phyloP scores from a whole-genome alignment of 1,284 basidiomycete genomes.

The Mycosarcoma maydis region DNA sequence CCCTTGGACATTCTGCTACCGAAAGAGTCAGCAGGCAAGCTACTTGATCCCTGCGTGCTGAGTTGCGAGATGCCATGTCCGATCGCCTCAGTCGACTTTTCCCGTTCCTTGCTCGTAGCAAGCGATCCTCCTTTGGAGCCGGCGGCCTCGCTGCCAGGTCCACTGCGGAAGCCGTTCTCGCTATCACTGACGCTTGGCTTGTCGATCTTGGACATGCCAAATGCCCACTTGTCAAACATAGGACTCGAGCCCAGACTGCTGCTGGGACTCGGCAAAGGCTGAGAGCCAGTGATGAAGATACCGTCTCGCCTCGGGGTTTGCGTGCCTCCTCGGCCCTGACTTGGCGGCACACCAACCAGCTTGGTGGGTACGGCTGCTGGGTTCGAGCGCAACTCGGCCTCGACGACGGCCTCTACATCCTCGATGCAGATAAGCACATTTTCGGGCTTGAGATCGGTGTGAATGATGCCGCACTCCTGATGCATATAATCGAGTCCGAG shows the following conservation, averaged over 20 bases:
- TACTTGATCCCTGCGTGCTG: conserved; percentile 71
- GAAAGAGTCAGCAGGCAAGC: conserved; percentile 67
- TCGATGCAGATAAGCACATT: conserved; percentile 98
- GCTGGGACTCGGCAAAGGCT: conserved; percentile 84
- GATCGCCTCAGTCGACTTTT: conserved; percentile 72
- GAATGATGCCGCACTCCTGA: conserved; percentile 89
- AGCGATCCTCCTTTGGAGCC: conserved; percentile 46
- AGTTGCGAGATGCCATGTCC: conserved; percentile 75
- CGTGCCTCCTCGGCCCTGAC: conserved; percentile 92
- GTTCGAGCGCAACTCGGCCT: conserved; percentile 78
- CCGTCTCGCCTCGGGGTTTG: conserved; percentile 92
- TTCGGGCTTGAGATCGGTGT: conserved; percentile 89
- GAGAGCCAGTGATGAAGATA: conserved; percentile 89
- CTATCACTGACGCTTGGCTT: conserved; percentile 49
- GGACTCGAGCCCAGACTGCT: conserved; percentile 78
- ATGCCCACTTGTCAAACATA: conserved; percentile 89
- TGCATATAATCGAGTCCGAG: conserved; percentile 98
- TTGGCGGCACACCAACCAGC: conserved; percentile 92
- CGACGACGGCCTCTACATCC: conserved; percentile 93
- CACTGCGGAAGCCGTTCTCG: conserved; percentile 47
- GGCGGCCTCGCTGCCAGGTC: conserved; percentile 46
- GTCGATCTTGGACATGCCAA: conserved; percentile 81
- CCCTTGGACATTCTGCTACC: conserved; percentile 72
- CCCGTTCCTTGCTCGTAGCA: conserved; percentile 55
- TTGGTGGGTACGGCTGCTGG: conserved; percentile 76